phyloP scores from a whole-genome alignment of 345 rosid genomes.

The Zanthoxylum bungeanum region DNA sequence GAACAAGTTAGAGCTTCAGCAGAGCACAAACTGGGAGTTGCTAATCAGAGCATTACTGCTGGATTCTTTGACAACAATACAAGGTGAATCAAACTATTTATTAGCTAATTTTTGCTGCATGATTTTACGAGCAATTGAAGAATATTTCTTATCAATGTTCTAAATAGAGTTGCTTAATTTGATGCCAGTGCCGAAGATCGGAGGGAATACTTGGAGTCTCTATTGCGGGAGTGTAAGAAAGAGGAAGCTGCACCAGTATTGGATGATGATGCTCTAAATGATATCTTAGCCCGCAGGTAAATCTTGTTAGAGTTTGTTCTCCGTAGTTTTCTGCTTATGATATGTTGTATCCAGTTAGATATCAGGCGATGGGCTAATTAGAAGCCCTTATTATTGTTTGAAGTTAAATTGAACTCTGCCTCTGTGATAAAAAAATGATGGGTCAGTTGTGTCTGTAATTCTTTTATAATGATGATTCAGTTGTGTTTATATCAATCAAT shows the following conservation, averaged over 20 bases:
- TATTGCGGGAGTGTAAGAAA: conserved; percentile 83
- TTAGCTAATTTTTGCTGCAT: conserved; percentile 5
- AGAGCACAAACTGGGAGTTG: conserved; percentile 95
- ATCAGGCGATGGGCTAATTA: background rate
- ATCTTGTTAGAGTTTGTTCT: conserved; percentile 10
- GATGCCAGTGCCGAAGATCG: conserved; percentile 87
- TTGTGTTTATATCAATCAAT: no score
- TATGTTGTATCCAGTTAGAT: background rate
- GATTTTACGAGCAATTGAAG: background rate
- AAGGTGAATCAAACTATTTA: conserved; percentile 41
- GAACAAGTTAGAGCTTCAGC: conserved; percentile 97
- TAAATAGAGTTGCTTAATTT: conserved; percentile 11
- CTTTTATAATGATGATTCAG: no score
- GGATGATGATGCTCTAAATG: conserved; percentile 82
- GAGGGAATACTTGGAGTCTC: conserved; percentile 84
- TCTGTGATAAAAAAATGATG: background rate
- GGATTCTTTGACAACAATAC: conserved; percentile 96
- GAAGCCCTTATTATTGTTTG: background rate
- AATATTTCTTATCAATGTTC: conserved; percentile 7
- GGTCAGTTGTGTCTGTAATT: background rate
- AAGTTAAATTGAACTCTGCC: background rate
- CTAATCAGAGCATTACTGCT: conserved; percentile 96
- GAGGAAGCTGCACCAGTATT: conserved; percentile 90
- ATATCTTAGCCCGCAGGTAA: conserved; percentile 86
- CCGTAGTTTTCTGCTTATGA: background rate